Evolutionary conservation across 2,329 filamentous ascomycete genomes (phyloP).

Genomic region (Apiospora hydei): DNA sequence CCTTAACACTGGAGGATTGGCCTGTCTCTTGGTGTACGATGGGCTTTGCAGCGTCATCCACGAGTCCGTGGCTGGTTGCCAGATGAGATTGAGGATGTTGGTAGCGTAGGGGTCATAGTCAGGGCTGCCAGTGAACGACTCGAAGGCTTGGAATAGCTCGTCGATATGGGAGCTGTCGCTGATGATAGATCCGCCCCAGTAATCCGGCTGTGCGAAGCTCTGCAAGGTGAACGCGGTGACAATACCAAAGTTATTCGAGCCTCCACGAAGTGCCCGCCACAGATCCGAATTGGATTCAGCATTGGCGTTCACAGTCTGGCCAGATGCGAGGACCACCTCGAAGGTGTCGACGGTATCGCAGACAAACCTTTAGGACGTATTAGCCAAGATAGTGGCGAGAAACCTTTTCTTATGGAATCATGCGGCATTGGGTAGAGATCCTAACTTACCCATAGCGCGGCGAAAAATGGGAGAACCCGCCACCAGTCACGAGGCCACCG

Average conservation of each 20-base stretch:
- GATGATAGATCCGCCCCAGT: not conserved
- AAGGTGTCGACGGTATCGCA: conserved; percentile 53
- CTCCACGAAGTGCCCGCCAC: conserved; percentile 53
- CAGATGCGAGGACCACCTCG: conserved; percentile 51
- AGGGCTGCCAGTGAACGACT: not conserved
- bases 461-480: conserved; percentile 22
- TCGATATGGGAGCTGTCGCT: conserved; percentile 10
- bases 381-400: conserved; percentile 32
- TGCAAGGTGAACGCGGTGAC: conserved; percentile 37
- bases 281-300: conserved; percentile 46
- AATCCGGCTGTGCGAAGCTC: conserved; percentile 22
- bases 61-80: not conserved
- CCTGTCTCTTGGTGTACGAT: not conserved
- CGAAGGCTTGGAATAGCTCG: conserved; percentile 1
- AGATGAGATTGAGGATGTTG: not conserved
- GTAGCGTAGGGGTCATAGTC: conserved; percentile 6
- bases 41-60: conserved; percentile 5
- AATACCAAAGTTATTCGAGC: conserved; percentile 53
- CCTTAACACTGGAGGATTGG: not conserved
- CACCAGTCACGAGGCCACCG: conserved; percentile 46
- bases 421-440: not conserved
- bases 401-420: conserved; percentile 22
- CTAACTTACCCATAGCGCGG: not conserved
- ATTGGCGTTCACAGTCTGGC: conserved; percentile 49
- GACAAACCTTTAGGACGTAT: conserved; percentile 47